phyloP scores from a whole-genome alignment of 139 green algal species.

The Diplosphaera chodatii region DNA sequence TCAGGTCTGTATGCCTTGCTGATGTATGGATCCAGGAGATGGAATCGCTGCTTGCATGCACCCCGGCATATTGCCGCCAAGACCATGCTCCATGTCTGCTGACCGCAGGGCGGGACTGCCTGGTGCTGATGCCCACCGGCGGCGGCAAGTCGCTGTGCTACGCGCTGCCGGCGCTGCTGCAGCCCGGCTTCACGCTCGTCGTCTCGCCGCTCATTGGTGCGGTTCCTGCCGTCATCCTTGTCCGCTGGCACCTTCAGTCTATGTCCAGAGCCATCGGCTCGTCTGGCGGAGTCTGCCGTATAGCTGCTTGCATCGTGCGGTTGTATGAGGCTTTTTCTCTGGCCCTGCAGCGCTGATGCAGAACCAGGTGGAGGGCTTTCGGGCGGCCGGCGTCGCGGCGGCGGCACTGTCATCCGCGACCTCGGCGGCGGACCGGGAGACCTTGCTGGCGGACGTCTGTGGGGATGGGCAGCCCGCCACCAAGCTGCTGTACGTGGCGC shows the following conservation, averaged over 20 bases:
- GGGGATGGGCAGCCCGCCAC: neutral
- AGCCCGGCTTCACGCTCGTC: constrained; percentile 12
- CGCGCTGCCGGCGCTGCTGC: constrained; percentile 13
- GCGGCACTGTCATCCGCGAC: constrained; percentile 35
- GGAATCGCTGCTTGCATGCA: neutral
- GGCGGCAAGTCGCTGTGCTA: constrained; percentile 32
- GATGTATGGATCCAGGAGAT: constrained; percentile 6
- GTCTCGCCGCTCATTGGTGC: constrained; percentile 26
- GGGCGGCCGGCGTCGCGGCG: constrained; percentile 18
- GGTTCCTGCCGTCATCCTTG: no score
- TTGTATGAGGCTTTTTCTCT: no score
- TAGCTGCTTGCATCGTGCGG: no score
- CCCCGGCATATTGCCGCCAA: neutral
- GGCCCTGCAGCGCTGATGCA: constrained; percentile 56
- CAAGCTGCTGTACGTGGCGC: constrained; percentile 46
- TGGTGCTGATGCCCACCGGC: constrained; percentile 42
- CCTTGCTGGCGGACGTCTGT: constrained; percentile 13
- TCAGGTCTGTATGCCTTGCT: constrained; percentile 20
- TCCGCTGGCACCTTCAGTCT: no score
- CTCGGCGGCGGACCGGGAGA: constrained; percentile 10
- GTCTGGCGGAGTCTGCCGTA: no score
- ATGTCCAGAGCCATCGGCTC: no score
- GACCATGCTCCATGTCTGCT: neutral
- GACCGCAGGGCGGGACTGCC: constrained; percentile 20
- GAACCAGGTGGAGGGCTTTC: constrained; percentile 27